Conservation (phyloP, 176 grass and related monocot species). For the Microstegium vimineum region DNA sequence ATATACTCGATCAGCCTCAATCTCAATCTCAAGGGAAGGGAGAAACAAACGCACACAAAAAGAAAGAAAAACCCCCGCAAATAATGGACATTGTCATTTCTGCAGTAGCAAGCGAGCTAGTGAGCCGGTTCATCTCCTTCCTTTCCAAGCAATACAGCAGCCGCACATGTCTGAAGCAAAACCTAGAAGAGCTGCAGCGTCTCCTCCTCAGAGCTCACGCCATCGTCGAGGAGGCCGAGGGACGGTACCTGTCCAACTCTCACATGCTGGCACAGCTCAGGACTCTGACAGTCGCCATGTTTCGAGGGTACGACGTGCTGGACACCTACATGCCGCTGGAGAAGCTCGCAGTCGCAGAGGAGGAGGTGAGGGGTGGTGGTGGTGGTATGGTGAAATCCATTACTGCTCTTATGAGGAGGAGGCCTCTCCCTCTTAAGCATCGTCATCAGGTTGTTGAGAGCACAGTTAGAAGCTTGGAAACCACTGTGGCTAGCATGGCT, state of each 20-base stretch:
- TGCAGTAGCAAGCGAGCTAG: slow-evolving; percentile 11
- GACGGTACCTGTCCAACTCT: not conserved
- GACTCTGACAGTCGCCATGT: not conserved
- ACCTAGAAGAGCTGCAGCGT: not conserved
- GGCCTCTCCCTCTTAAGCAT: too few species aligned
- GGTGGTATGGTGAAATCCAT: too few species aligned
- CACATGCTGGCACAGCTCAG: slow-evolving; percentile 6
- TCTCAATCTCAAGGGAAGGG: not conserved
- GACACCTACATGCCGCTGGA: too few species aligned
- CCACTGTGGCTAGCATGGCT: not conserved
- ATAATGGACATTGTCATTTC: slow-evolving; percentile 10
- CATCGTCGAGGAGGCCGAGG: slow-evolving; percentile 6
- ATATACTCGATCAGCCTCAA: too few species aligned
- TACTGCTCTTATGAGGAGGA: too few species aligned
- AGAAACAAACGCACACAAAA: too few species aligned
- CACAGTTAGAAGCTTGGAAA: not conserved
- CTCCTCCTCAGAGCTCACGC: not conserved
- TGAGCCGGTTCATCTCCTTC: slow-evolving; percentile 2
- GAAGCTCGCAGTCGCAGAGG: too few species aligned
- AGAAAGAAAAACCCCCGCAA: rapidly evolving
- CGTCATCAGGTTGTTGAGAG: not conserved
- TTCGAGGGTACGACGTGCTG: too few species aligned
- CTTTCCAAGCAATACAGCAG: not conserved
- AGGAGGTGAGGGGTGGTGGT: too few species aligned
- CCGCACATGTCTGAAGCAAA: not conserved